These are phyloP conservation scores for Vicia sativa DNA, from an alignment of 306 rosid genomes.

Conservation along the genomic window DNA sequence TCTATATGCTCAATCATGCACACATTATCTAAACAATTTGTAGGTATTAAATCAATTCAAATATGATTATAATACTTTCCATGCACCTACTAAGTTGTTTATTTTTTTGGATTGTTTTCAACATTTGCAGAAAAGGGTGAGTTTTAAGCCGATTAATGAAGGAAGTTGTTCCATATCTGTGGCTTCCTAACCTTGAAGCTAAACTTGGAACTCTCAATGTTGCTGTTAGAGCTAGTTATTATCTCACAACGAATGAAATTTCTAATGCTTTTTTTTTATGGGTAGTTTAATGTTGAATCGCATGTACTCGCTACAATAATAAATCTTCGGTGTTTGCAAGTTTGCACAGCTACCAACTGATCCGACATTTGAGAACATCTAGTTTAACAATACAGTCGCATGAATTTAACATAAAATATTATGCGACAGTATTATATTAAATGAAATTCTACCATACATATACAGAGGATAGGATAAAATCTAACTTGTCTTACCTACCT, in stretches of 20 bases:
- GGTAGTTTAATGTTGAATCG: conserved; percentile 5
- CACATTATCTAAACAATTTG: conserved; percentile 11
- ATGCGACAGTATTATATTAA: background rate
- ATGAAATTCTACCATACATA: background rate
- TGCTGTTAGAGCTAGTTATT: background rate
- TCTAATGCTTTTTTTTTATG: conserved; percentile 1
- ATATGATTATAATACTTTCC: conserved; percentile 19
- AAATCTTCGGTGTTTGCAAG: conserved; percentile 12
- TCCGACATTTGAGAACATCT: no score
- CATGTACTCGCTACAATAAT: conserved; percentile 15
- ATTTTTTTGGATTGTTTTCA: conserved; percentile 25
- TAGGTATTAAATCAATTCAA: conserved; percentile 2
- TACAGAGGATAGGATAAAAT: background rate
- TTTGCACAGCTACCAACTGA: no score
- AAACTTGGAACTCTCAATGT: background rate
- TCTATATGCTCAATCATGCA: conserved; percentile 4
- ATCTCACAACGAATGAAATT: background rate
- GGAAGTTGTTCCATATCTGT: conserved; percentile 61
- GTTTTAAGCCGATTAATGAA: conserved; percentile 64
- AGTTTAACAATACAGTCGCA: no score
- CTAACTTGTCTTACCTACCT: background rate
- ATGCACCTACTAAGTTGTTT: conserved; percentile 17
- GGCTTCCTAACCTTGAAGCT: conserved; percentile 43
- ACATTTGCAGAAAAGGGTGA: conserved; percentile 79
- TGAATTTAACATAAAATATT: background rate